Conservation (phyloP, 495 filamentous ascomycete genomes). For the Delitschia confertaspora region DNA sequence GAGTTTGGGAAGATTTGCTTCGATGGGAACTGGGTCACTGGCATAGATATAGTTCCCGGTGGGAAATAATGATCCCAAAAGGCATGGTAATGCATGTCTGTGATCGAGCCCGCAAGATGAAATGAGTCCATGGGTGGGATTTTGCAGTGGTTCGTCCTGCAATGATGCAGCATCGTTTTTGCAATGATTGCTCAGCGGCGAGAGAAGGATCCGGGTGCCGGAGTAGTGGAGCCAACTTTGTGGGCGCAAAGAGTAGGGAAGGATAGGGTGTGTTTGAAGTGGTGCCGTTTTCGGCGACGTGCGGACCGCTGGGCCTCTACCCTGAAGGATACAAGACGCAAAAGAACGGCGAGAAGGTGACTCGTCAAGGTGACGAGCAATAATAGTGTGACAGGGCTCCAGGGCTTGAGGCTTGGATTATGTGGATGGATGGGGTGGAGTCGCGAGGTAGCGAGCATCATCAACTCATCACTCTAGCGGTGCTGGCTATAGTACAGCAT, state of each 20-base stretch:
- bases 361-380: slow-evolving; percentile 5
- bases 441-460: slow-evolving; percentile 10
- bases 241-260: slow-evolving; percentile 1
- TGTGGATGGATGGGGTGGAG: background rate
- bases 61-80: no score
- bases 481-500: slow-evolving; percentile 1
- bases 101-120: no score
- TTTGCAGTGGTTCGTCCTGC: background rate
- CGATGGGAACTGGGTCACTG: no score
- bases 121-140: slow-evolving; percentile 1
- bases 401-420: no score
- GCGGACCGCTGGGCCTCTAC: slow-evolving; percentile 5
- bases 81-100: background rate
- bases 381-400: slow-evolving; percentile 8
- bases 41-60: no score
- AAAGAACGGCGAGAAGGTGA: slow-evolving; percentile 4
- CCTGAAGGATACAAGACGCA: slow-evolving; percentile 11
- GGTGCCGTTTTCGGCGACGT: slow-evolving; percentile 17
- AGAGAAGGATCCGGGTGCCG: slow-evolving; percentile 7
- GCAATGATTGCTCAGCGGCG: slow-evolving; percentile 7
- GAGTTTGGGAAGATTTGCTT: no score
- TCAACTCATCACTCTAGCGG: slow-evolving; percentile 14
- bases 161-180: slow-evolving; percentile 8
- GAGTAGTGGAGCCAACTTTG: slow-evolving; percentile 9
- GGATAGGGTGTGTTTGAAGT: slow-evolving; percentile 23